Evolutionary conservation across 495 filamentous ascomycete species (phyloP), one percentile per base, ranked within the genome.

Genomic region (Lepraria neglecta): DNA sequence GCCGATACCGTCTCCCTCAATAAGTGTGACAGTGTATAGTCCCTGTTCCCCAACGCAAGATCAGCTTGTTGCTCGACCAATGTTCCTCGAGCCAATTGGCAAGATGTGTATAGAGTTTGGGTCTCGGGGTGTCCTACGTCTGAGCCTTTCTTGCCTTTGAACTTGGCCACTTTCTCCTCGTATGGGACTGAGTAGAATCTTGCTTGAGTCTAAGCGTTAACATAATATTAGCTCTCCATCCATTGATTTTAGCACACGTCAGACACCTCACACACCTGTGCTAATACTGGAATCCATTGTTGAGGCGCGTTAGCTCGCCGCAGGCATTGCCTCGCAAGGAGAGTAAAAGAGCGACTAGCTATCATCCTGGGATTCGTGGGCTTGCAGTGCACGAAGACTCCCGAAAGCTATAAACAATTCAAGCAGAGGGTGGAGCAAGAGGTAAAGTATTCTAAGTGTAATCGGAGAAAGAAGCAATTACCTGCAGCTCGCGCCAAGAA

Each of bases 1-100:
- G 62, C 94, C 94, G 71, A 98, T 98, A 73, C 94, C 94, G 70
- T 97, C 94, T 77, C 94, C 94, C 80, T 98, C 94, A 66, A 98
- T 98, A 74, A 98, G 80, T 68, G 90, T 94, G 69, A 97, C 92
- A 47, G 87, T 89, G 82, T 88, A 98, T 74, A 90, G 90, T 69
- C 92, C 94, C 92, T 97, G 69, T 40, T 54, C 51, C 53, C 46
- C 28, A 47, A 7, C 19, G 40, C 31, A 51, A 27, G 55, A 64
- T 61, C 11, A 61, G 59, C 42, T 9, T 28, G 14, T 27, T 28
- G 9, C 15, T 47, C 11, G n/a, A 27, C n/a, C 11, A 31, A 9
- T 2, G 10, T n/a, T n/a, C 19, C 17, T 40, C 14, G 14, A 17
- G 11, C 11, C 27, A 11, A 33, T 5, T 2, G 9, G n/a, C 4